Evolutionary conservation across 169 alveolate species (phyloP), one percentile per base, ranked within the genome.

Genomic region (Besnoitia besnoiti): DNA sequence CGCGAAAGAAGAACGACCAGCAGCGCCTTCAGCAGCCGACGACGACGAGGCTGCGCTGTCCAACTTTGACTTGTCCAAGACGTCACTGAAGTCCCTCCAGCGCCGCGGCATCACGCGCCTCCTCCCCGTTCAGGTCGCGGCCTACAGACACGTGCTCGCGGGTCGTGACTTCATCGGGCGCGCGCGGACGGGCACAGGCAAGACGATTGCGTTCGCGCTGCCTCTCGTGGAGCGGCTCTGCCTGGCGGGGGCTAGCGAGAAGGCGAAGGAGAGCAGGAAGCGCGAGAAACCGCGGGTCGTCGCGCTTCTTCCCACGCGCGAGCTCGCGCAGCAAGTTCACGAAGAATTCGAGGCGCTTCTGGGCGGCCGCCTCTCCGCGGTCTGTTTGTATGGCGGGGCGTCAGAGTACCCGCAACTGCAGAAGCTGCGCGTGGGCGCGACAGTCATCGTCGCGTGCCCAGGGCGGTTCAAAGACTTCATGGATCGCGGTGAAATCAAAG

Each of bases 181-280:
- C 10, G 89, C 94, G 7, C 50, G 59, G 37, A 92, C 94, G 21
- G 94, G 94, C 35, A 92, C 94, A 37, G 94, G 94, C 40, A 92
- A 92, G 89, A 92, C 94, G 19, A 30, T 92, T 46, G 94, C 92
- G 14, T 92, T 85, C 77, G 61, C 62, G 24, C 76, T 92, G 47
- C 94, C 94, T 12, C 76, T 88, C 55, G 27, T 92, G 30, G 92
- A 92, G 80, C 35, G 59, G 8, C 39, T 88, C 40, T 42, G 87
- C 87, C 21, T n/a, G 47, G 16, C 59, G 59, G 16, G 21, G 21
- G 46, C 24, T 42, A 30, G 46, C 82, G 46, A 19, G 12, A 30
- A 73, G n/a, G 14, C 46, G 47, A 62, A 62, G 46, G 82, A 73
- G n/a, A 51, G 67, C n/a, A 51, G 67, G 19, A 67, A 67, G 39